Evolutionary conservation across 257 asterid species (phyloP).

Genomic region (Ophiorrhiza pumila): DNA sequence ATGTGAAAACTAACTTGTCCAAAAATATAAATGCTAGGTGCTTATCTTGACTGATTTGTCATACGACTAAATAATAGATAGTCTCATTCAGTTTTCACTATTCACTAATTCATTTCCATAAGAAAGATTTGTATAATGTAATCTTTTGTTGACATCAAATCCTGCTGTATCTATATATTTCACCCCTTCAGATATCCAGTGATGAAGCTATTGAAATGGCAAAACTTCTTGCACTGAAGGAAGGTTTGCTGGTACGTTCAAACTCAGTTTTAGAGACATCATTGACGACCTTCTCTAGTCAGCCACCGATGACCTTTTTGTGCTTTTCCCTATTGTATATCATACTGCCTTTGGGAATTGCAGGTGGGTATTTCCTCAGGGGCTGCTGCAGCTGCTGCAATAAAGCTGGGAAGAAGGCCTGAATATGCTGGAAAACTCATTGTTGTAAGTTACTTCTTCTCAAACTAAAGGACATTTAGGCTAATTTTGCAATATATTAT

Average conservation of each 20-base stretch:
- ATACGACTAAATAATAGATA: too few species aligned
- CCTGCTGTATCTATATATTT: not conserved
- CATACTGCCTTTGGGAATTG: not conserved
- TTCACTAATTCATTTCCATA: not conserved
- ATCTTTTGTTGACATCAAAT: not conserved
- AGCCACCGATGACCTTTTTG: not conserved
- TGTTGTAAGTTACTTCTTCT: constrained; percentile 37
- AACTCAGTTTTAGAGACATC: not conserved
- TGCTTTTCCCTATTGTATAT: not conserved
- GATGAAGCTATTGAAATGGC: constrained; percentile 53
- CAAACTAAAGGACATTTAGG: not conserved
- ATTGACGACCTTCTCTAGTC: not conserved
- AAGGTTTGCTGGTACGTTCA: constrained; percentile 44
- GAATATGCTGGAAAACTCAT: constrained; percentile 55
- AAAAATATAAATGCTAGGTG: not conserved
- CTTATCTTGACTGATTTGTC: not conserved
- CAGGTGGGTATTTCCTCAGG: constrained; percentile 64
- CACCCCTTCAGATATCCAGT: constrained; percentile 36
- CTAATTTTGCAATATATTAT: too few species aligned
- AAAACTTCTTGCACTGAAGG: constrained; percentile 49
- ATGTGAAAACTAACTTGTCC: not conserved
- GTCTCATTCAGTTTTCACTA: not conserved
- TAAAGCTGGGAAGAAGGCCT: constrained; percentile 44
- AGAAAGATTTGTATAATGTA: not conserved
- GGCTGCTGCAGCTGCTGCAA: constrained; percentile 59